Conservation (phyloP, 2,329 filamentous ascomycete species). For the Pestalotiopsis fici region DNA sequence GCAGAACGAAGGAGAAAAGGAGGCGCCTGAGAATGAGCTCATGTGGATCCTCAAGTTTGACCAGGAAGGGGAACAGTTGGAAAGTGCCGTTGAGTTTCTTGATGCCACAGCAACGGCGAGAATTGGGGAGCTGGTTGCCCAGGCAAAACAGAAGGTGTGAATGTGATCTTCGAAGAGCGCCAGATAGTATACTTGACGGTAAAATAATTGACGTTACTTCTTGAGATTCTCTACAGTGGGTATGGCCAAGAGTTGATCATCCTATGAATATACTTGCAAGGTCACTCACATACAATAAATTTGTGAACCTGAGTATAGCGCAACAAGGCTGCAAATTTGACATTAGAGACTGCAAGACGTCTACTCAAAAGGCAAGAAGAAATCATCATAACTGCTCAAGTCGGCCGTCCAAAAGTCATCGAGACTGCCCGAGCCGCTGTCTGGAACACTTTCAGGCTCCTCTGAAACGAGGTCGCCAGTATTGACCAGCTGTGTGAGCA, state of each 20-base stretch:
- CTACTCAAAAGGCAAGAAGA: background rate
- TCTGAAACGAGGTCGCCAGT: background rate
- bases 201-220: background rate
- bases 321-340: background rate
- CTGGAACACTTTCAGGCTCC: background rate
- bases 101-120: background rate
- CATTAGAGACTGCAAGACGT: background rate
- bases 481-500: background rate
- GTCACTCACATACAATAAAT: background rate
- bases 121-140: background rate
- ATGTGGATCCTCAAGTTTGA: background rate
- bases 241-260: too few species aligned
- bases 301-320: background rate
- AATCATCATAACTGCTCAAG: background rate
- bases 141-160: background rate
- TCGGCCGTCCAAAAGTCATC: constrained; percentile 2
- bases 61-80: background rate
- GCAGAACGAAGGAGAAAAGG: background rate
- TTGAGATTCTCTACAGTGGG: too few species aligned
- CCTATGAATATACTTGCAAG: too few species aligned
- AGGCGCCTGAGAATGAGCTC: background rate
- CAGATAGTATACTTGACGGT: background rate
- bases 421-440: background rate
- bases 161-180: too few species aligned
- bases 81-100: background rate